Conservation (phyloP, 2,329 filamentous ascomycete genomes). For the Beauveria brongniartii region DNA sequence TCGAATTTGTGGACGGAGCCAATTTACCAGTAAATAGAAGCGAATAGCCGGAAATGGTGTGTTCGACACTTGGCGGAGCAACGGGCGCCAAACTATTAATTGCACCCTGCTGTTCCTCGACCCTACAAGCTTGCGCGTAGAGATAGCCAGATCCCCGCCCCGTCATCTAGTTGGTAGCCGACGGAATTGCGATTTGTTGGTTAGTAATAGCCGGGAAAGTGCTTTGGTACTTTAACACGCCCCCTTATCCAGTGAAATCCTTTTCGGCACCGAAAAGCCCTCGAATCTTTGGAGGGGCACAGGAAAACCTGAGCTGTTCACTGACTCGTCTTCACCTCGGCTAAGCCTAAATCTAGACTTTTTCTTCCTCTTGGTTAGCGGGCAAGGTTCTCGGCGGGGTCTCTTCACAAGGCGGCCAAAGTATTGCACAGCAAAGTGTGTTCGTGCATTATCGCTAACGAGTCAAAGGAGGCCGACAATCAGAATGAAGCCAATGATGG, state of each 20-base stretch:
- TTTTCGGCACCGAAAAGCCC: neutral
- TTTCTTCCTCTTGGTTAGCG: neutral
- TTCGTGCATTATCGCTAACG: neutral
- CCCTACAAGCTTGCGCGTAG: too few species aligned
- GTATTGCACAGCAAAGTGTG: neutral
- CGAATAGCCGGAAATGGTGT: too few species aligned
- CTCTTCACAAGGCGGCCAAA: neutral
- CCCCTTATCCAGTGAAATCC: neutral
- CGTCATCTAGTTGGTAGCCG: too few species aligned
- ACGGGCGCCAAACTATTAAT: too few species aligned
- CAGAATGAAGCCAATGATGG: neutral
- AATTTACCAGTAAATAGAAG: too few species aligned
- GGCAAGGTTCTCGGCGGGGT: neutral
- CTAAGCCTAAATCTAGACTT: neutral
- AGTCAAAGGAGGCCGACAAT: neutral
- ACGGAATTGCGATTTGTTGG: too few species aligned
- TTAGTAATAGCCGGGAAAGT: too few species aligned
- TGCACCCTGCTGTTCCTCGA: too few species aligned
- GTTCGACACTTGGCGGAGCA: too few species aligned
- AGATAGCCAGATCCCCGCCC: too few species aligned
- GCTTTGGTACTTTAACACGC: neutral
- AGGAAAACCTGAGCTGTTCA: neutral
- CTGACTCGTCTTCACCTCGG: neutral
- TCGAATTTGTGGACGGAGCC: too few species aligned
- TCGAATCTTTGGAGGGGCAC: neutral